Base-by-base conservation (phyloP, 2,329 filamentous ascomycete genomes). In the Sordariomycetes sp. region DNA sequence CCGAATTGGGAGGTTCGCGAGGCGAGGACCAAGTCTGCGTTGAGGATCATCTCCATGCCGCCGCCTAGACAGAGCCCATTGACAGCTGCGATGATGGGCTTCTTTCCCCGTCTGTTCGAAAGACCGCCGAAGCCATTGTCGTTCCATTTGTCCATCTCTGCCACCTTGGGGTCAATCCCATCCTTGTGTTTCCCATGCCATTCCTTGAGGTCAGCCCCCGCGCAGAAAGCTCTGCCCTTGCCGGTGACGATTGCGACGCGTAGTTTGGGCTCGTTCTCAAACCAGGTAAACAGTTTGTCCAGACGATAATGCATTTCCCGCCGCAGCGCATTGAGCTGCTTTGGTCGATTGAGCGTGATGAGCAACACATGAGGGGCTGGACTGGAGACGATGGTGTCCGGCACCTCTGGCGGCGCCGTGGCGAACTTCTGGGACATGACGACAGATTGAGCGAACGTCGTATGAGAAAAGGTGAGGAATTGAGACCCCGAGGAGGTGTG, bases 41-140 rank as follows among this genome's bases (percentile, higher is more conserved):
- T 86, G 32, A 82, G 62, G 10, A 75, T 68, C 60, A 87, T 85
- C 62, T 90, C 84, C 56, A 83, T 79, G 2, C 82, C 84, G 34
- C 83, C 84, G 23, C 84, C 84, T 30, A 84, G 68, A 38, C 80
- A 83, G 14, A 82, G 62, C 6, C 84, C 84, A 48, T 87, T 85
- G 33, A 24, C 14, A 82, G 62, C 84, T 2, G 78, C 81, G 19
- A 90, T 70, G 36, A 90, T 67, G 6, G 84, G 84, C 49, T 90
- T 90, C 55, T 75, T 76, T 31, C 82, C 82, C 5, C 58, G 53
- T 18, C 82, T 67, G 42, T 82, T 76, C 35, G 72, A 76, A 21
- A 87, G 57, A 0, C 72, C 81, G 17, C 75, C 79, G 39, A 85
- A 82, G 2, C 80, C 81, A 3, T 61, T 56, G 0, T 61, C 46